Base-by-base conservation (phyloP, 2,329 filamentous ascomycete species). In the Cryoendolithus antarcticus region DNA sequence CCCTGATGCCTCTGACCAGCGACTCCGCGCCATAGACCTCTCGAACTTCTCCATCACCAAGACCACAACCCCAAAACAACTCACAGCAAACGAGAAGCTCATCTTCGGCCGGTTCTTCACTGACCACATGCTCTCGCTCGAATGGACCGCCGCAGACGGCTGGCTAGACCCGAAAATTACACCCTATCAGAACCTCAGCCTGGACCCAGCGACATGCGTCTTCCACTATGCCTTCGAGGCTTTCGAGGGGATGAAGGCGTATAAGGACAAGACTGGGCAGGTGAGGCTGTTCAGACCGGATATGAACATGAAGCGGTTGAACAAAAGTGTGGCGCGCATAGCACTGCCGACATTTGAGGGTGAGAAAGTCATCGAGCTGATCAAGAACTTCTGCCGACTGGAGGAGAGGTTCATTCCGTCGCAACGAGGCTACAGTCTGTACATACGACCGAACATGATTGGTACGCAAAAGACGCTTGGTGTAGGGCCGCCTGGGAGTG, bases 181-280 rank as follows among this genome's bases (percentile, higher is more conserved):
- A 11, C 91, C 91, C 12, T 96, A 96, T 71, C 86, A 95, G 65
- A 95, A 95, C 66, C 83, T 98, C 52, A 89, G 84, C 34, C 81
- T 98, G 54, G 91, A 96, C 62, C 91, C 91, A 19, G 86, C 91
- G 32, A 91, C 86, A 28, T 96, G 88, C 66, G 91, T 96, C 46
- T 89, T 98, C 67, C 91, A 98, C 74, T 98, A 98, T 65, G 91
- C 86, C 35, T 96, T 96, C 59, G 85, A 93, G 64, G 91, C 83
- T 62, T 98, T 98, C 64, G 91, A 98, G 70, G 91, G 91, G 52
- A 94, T 96, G 86, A 98, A 98, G 71, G 91, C 91, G 44, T 98
- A 98, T 74, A 93, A 89, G 64, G 86, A 93, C 66, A 76, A 73
- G 54, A 60, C 75, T 32, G 85, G 85, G 52, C 67, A 78, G 43